Evolutionary conservation across 177 flowering plant genomes (phyloP).

Genomic region (Telopea speciosissima): DNA sequence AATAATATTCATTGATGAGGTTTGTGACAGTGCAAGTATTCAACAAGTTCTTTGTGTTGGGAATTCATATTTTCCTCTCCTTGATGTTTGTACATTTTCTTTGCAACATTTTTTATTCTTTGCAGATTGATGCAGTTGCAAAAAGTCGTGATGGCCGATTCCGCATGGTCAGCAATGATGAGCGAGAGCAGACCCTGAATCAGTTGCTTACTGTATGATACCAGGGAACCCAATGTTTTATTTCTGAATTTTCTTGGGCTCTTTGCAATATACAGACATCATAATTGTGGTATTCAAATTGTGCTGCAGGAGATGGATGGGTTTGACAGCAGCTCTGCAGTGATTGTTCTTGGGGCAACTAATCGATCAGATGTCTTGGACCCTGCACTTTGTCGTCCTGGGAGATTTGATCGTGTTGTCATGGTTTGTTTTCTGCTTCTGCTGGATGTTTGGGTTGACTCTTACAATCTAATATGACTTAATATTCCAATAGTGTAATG

Average conservation of each 20-base stretch:
- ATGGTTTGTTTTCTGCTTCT: slow-evolving; percentile 43
- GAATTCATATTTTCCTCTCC: not conserved
- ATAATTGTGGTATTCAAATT: slow-evolving; percentile 7
- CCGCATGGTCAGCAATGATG: slow-evolving; percentile 93
- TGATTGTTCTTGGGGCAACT: slow-evolving; percentile 97
- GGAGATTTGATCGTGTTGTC: slow-evolving; percentile 98
- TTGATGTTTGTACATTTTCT: not conserved
- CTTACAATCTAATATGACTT: too few species aligned
- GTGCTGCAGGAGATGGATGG: slow-evolving; percentile 97
- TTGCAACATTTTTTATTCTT: slow-evolving; percentile 2
- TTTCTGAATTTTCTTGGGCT: not conserved
- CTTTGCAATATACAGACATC: not conserved
- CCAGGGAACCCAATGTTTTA: not conserved
- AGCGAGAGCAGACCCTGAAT: slow-evolving; percentile 93
- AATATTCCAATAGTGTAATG: too few species aligned
- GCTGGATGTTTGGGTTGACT: too few species aligned
- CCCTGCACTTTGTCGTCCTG: slow-evolving; percentile 97
- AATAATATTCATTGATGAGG: slow-evolving; percentile 98
- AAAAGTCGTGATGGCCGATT: slow-evolving; percentile 95
- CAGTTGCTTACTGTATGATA: slow-evolving; percentile 84
- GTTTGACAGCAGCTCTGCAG: slow-evolving; percentile 93
- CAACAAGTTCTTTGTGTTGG: too few species aligned
- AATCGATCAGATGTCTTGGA: slow-evolving; percentile 95
- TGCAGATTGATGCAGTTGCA: slow-evolving; percentile 98
- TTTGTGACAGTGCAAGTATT: slow-evolving; percentile 14